A percentile compares a stretch with the other conserved stretches of the same genome.
These are phyloP conservation scores for Craterostigma plantagineum DNA, from an alignment of 257 asterid species.

Conservation along the genomic window DNA sequence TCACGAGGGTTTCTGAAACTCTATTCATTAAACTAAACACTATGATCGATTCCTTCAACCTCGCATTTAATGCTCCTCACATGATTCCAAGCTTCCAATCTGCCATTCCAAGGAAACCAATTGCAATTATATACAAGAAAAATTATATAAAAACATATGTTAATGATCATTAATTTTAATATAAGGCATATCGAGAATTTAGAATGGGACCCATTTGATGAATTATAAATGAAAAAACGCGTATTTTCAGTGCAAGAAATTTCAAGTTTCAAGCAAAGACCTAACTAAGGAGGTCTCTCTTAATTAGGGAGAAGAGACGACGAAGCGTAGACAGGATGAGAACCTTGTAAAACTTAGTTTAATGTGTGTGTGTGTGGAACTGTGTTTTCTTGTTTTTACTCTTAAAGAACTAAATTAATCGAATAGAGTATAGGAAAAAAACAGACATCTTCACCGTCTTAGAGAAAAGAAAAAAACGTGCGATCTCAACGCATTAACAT, in stretches of 20 bases:
- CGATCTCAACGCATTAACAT: conserved; percentile 56
- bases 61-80: conserved; percentile 88
- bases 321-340: conserved; percentile 54
- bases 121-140: background rate
- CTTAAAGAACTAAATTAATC: conserved; percentile 19
- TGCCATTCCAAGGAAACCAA: conserved; percentile 41
- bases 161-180: conserved; percentile 3
- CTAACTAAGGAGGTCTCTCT: conserved; percentile 2
- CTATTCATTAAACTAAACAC: conserved; percentile 34
- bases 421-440: conserved; percentile 33
- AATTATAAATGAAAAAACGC: conserved; percentile 18
- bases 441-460: conserved; percentile 99
- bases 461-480: conserved; percentile 53
- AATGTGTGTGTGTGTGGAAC: conserved; percentile 28
- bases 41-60: conserved; percentile 46
- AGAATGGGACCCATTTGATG: conserved; percentile 17
- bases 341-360: conserved; percentile 50
- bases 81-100: conserved; percentile 81
- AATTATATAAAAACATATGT: background rate
- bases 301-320: conserved; percentile 27
- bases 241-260: conserved; percentile 17
- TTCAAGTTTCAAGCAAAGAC: conserved; percentile 18
- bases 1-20: conserved; percentile 32
- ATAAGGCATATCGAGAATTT: conserved; percentile 8
- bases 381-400: conserved; percentile 23